Base-by-base conservation (phyloP, 108 stramenopile genomes). In the Cyclostephanos invisitatus region DNA sequence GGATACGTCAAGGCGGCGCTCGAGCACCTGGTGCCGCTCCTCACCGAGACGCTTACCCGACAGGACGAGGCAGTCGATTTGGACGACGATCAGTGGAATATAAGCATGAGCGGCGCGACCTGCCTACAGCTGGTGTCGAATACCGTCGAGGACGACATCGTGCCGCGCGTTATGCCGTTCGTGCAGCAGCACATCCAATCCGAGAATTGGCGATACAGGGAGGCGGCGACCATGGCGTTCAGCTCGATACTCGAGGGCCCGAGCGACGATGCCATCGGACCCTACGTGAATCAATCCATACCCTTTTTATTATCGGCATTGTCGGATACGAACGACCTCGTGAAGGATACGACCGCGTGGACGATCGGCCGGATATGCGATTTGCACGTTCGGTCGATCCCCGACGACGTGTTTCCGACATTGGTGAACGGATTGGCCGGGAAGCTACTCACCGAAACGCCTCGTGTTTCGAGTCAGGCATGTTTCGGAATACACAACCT, bases 211-310 rank as follows among this genome's bases (percentile, higher is more conserved):
- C 83, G 94, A 35, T 83, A 86, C 40, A 84, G 96, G 32, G 97
- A 98, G 64, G 96, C 97, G 8, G 90, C 96, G 1, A 92, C 90
- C 42, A 96, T 97, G 95, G 96, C 97, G 14, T 98, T 98, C 44
- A 86, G 88, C 54, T 87, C 86, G 37, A 91, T 97, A 38, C 59
- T 98, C 38, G 95, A 96, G 25, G 97, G 97, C 28, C 93, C 96
- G 1, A 76, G 77, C 40, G 69, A 86, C 17, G 90, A 84, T 2
- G 83, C 82, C 47, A 94, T 98, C 65, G 86, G 91, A 5, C 81
- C 75, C 3, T 86, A 75, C 53, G 96, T 98, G 18, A 81, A 87
- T 28, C 89, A 93, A 56, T 91, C 89, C 5, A 90, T 97, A 65
- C 95, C 96, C 6, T 74, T 94, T 27, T 76, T 98, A 35, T 75